phyloP scores from a whole-genome alignment of 768 basidiomycete genomes.

The Panaeolus papilionaceus region DNA sequence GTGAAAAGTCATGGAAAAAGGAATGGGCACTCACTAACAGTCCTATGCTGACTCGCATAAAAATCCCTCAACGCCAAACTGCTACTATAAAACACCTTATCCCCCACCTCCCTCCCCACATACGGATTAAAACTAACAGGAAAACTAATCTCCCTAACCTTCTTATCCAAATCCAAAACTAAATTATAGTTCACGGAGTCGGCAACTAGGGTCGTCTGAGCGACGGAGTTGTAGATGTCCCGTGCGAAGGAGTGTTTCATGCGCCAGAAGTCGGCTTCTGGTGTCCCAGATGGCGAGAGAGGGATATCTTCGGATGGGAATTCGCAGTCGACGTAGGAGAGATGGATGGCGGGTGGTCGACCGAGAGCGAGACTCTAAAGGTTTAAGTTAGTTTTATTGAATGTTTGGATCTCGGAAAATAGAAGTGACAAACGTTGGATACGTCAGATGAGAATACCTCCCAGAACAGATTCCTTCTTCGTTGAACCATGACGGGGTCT shows the following conservation, averaged over 20 bases:
- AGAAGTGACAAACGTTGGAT: constrained; percentile 45
- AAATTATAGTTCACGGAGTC: constrained; percentile 51
- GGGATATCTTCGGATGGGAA: constrained; percentile 58
- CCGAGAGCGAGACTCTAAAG: constrained; percentile 61
- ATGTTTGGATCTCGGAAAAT: constrained; percentile 4
- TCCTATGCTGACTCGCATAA: constrained; percentile 42
- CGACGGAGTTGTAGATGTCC: constrained; percentile 55
- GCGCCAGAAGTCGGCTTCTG: constrained; percentile 43
- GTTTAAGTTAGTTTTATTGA: neutral
- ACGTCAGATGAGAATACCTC: constrained; percentile 70
- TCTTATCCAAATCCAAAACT: constrained; percentile 56
- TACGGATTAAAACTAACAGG: constrained; percentile 55
- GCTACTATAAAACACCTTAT: neutral
- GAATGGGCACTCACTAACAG: constrained; percentile 47
- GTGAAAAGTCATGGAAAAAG: neutral
- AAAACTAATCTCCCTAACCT: constrained; percentile 53
- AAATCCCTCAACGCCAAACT: constrained; percentile 9
- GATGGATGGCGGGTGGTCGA: constrained; percentile 61
- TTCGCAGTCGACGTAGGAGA: constrained; percentile 69
- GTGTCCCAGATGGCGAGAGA: neutral
- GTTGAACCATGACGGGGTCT: constrained; percentile 61
- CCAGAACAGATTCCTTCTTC: constrained; percentile 72
- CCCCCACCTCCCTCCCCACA: constrained; percentile 46
- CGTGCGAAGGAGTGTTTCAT: constrained; percentile 60
- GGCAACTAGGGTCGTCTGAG: constrained; percentile 54